Percentiles rank a stretch among this genome's conserved stretches.
phyloP scores from a whole-genome alignment of 225 moss, liverwort and hornwort species.

The Lunularia cruciata region DNA sequence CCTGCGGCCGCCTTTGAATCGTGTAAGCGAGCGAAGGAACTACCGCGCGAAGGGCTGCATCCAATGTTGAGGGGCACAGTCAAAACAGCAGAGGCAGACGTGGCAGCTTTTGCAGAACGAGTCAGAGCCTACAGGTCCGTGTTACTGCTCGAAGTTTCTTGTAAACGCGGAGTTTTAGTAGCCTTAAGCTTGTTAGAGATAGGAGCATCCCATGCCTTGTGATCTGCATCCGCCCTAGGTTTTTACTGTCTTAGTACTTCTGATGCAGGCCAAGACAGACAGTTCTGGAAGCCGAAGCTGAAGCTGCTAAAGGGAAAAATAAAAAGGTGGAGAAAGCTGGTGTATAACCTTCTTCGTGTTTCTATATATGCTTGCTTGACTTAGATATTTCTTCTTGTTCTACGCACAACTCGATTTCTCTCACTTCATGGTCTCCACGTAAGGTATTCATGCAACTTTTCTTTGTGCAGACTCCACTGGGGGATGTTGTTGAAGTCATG shows the following conservation, averaged over 20 bases:
- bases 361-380: neutral
- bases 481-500: slow-evolving; percentile 81
- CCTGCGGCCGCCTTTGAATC: slow-evolving; percentile 83
- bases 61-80: slow-evolving; percentile 65
- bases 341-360: neutral
- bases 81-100: slow-evolving; percentile 66
- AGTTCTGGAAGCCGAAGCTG: slow-evolving; percentile 84
- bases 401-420: too few relatives aligned
- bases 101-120: slow-evolving; percentile 91
- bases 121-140: slow-evolving; percentile 67
- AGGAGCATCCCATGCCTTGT: neutral
- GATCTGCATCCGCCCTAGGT: neutral
- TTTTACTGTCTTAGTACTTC: neutral
- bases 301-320: slow-evolving; percentile 71
- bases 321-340: slow-evolving; percentile 42
- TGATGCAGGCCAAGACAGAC: slow-evolving; percentile 70
- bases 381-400: neutral
- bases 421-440: too few relatives aligned
- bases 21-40: slow-evolving; percentile 72
- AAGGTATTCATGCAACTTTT: neutral
- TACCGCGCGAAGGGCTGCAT: slow-evolving; percentile 82
- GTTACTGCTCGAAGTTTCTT: neutral
- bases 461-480: slow-evolving; percentile 43
- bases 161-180: neutral
- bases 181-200: neutral